Percentiles rank a stretch among this genome's conserved stretches.
phyloP scores from a whole-genome alignment of 257 asterid species.

The Nicotiana knightiana region DNA sequence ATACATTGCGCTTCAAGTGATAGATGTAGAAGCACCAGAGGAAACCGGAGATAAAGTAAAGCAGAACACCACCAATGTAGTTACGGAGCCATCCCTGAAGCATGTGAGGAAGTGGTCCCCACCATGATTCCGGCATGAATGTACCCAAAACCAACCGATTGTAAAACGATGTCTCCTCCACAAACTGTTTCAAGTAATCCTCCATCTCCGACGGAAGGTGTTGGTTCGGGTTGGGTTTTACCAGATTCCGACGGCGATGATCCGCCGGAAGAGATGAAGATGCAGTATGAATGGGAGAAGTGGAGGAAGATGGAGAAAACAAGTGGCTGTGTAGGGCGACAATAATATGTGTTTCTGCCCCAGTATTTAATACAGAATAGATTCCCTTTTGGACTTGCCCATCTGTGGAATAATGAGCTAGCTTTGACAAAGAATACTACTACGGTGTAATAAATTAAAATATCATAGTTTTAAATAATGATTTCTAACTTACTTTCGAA shows the following conservation, averaged over 20 bases:
- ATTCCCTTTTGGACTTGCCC: neutral
- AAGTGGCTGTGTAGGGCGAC: neutral
- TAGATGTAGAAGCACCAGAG: constrained; percentile 81
- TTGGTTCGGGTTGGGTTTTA: neutral
- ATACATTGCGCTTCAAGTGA: constrained; percentile 67
- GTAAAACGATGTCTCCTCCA: constrained; percentile 79
- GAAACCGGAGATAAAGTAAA: constrained; percentile 62
- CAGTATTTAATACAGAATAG: neutral
- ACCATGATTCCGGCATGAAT: constrained; percentile 53
- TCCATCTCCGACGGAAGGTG: neutral
- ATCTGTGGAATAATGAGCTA: neutral
- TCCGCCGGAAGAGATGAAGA: neutral
- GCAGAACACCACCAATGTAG: constrained; percentile 67
- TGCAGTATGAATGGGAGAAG: neutral
- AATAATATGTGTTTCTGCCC: neutral
- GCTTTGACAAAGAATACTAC: too few species aligned
- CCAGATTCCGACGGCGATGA: neutral
- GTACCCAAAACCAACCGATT: constrained; percentile 66
- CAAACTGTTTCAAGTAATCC: constrained; percentile 49
- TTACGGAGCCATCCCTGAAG: constrained; percentile 79
- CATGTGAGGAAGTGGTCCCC: constrained; percentile 61
- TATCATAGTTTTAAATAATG: too few species aligned
- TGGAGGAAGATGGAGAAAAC: neutral
- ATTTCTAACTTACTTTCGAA: too few species aligned
- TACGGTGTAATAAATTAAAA: too few species aligned